Evolutionary conservation across 768 basidiomycete genomes (phyloP).

Genomic region (Phylloporus sp.): DNA sequence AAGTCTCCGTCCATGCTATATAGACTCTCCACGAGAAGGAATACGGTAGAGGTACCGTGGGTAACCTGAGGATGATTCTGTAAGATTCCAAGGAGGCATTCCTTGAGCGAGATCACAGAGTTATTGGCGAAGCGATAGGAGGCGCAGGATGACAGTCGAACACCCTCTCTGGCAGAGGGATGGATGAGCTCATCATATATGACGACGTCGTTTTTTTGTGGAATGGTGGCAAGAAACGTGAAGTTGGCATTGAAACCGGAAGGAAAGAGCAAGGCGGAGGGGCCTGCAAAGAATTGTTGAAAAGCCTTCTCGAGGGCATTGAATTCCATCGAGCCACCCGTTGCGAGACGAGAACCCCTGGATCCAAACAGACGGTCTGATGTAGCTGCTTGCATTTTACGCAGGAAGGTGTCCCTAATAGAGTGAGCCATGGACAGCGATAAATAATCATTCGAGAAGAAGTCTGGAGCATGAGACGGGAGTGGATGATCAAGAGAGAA

Average conservation of each 20-base stretch:
- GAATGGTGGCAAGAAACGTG: slow-evolving; percentile 46
- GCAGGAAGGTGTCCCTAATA: slow-evolving; percentile 32
- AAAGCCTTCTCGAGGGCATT: slow-evolving; percentile 12
- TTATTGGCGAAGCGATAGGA: slow-evolving; percentile 45
- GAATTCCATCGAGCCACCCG: slow-evolving; percentile 30
- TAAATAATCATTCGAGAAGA: slow-evolving; percentile 51
- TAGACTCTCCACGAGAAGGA: slow-evolving; percentile 50
- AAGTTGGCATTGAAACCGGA: slow-evolving; percentile 55
- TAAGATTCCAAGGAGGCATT: slow-evolving; percentile 26
- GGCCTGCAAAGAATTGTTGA: slow-evolving; percentile 21
- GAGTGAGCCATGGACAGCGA: slow-evolving; percentile 36
- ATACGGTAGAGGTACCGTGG: slow-evolving; percentile 34
- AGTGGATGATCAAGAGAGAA: slow-evolving; percentile 16
- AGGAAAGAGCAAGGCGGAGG: slow-evolving; percentile 47
- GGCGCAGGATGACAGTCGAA: slow-evolving; percentile 34
- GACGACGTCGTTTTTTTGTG: slow-evolving; percentile 41
- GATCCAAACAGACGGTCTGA: slow-evolving; percentile 38
- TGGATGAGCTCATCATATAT: slow-evolving; percentile 54
- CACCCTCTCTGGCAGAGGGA: slow-evolving; percentile 49
- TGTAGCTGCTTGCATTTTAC: slow-evolving; percentile 22
- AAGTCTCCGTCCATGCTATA: slow-evolving; percentile 65
- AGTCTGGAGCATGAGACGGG: slow-evolving; percentile 27
- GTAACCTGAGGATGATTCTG: slow-evolving; percentile 20
- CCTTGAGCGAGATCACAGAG: slow-evolving; percentile 32
- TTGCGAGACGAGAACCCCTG: slow-evolving; percentile 48